phyloP scores from a whole-genome alignment of 1,284 basidiomycete genomes.

The Cutaneotrichosporon mucoides region DNA sequence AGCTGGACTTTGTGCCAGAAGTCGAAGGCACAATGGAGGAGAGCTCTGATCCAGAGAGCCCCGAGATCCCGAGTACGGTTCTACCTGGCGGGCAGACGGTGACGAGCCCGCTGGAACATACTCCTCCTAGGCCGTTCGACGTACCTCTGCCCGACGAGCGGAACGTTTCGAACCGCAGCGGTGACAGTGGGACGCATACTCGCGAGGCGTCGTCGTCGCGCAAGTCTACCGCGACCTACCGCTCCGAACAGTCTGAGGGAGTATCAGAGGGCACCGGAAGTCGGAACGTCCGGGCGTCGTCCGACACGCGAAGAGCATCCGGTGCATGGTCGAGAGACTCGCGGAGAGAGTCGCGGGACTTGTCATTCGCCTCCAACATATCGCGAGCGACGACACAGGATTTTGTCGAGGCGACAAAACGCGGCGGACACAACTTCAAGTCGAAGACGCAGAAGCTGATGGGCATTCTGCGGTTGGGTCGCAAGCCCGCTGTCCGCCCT shows the following conservation, averaged over 20 bases:
- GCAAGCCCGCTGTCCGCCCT: background rate
- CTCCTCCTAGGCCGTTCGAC: background rate
- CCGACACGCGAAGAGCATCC: background rate
- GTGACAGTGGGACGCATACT: background rate
- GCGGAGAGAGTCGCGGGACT: too few relatives aligned
- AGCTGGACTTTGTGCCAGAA: constrained; percentile 15
- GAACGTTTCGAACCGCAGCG: background rate
- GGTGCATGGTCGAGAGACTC: background rate
- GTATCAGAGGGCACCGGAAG: too few relatives aligned
- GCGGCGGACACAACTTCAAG: constrained; percentile 19
- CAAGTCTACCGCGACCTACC: background rate
- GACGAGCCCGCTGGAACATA: background rate
- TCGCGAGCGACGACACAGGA: background rate
- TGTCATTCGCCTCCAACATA: too few relatives aligned
- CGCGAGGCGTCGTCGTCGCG: background rate
- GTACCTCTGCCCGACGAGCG: background rate
- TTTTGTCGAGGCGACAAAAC: background rate
- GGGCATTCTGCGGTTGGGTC: constrained; percentile 31
- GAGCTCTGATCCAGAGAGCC: constrained; percentile 1
- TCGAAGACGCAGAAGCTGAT: constrained; percentile 38
- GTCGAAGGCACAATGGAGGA: constrained; percentile 6
- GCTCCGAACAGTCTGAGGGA: background rate
- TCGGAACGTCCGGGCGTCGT: too few relatives aligned
- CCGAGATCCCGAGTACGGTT: background rate
- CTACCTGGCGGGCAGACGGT: background rate